Evolutionary conservation across 345 rosid species (phyloP), one percentile per base, ranked within the genome.

Genomic region (Hypericum androsaemum): DNA sequence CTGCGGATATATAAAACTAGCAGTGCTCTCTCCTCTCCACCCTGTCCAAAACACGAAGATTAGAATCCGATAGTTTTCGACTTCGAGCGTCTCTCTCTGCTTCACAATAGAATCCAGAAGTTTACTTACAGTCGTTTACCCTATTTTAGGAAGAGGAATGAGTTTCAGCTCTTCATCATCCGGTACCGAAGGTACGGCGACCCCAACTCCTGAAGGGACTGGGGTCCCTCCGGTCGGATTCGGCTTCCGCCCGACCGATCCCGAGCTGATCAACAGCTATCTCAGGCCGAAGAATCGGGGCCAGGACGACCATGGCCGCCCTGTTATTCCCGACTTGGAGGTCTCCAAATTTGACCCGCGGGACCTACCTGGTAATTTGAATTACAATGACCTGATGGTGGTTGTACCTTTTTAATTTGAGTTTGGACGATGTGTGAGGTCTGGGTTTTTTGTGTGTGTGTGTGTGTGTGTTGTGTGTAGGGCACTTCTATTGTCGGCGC

Each of bases 401-500:
- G 4, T 48, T 32, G 12, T 12, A 3, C 7, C 32, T 28, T 16
- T 40, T 42, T 53, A 37, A 0, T 7, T 22, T 22, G 32, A 49
- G 36, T 5, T 7, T 13, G 4, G 44, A 37, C 50, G 7, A 0
- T 0, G 6, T 32, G 22, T 22, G 32, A 22, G 1, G 32, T 22
- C 4, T 22, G 32, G 32, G 4, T 22, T 22, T n/a, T n/a, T n/a
- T n/a, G n/a, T n/a, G n/a, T n/a, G n/a, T n/a, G n/a, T n/a, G n/a
- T n/a, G n/a, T n/a, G n/a, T n/a, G n/a, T 22, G 32, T 22, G 32
- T 22, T 22, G 1, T 22, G 32, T 22, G 32, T 22, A 22, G 32
- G 84, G 81, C 64, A 60, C 46, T 74, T 77, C 52, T 80, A 69
- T 49, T 46, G 43, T 7, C 60, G 36, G 0, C 64, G 10, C 8